Conservation (phyloP, 345 rosid species). For the Erucastrum elatum region DNA sequence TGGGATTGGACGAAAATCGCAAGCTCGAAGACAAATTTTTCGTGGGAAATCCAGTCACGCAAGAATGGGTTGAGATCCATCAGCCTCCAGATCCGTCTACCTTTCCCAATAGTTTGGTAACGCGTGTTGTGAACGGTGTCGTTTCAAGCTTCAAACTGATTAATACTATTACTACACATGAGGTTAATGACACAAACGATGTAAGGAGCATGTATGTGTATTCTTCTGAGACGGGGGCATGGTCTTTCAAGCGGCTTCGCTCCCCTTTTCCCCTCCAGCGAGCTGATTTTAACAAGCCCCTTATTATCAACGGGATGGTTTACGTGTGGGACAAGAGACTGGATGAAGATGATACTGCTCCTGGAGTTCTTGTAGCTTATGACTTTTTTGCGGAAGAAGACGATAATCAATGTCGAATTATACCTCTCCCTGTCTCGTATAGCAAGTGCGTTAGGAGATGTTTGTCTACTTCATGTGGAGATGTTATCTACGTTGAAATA, state of each 20-base stretch:
- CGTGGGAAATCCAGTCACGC: no score
- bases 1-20: no score
- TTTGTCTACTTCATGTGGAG: not conserved
- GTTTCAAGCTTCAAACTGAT: not conserved
- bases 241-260: not conserved
- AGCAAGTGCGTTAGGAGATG: not conserved
- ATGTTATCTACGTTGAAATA: not conserved
- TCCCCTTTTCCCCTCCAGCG: not conserved
- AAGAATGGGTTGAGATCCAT: no score
- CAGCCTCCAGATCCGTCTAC: not conserved
- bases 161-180: not conserved
- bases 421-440: not conserved
- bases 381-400: not conserved
- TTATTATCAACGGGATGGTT: not conserved
- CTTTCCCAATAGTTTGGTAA: not conserved
- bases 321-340: not conserved
- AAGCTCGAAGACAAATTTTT: no score
- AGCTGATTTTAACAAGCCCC: not conserved
- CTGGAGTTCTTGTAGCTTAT: not conserved
- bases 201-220: no score
- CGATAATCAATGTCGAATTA: not conserved
- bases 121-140: not conserved
- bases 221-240: no score
- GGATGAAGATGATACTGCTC: not conserved
- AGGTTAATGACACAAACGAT: no score